Conservation (phyloP, 495 filamentous ascomycete genomes). For the Neurospora tetraspora region DNA sequence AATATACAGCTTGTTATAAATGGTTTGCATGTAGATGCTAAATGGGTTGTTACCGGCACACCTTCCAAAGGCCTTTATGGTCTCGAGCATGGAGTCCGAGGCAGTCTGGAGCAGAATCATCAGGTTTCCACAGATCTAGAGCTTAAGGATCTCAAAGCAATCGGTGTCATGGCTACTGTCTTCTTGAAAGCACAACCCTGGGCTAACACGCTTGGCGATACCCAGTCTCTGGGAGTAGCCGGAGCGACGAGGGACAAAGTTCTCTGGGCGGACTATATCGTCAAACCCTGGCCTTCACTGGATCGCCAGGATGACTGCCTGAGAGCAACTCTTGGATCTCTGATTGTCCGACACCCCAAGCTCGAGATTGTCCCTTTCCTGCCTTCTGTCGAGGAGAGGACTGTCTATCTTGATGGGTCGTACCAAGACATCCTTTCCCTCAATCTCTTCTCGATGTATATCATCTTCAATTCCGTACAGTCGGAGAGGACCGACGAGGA, state of each 20-base stretch:
- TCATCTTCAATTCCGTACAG: constrained; percentile 82
- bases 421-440: constrained; percentile 75
- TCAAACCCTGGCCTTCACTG: constrained; percentile 47
- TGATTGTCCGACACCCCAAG: constrained; percentile 72
- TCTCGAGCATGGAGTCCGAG: constrained; percentile 25
- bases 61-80: constrained; percentile 75
- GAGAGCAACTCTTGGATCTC: constrained; percentile 55
- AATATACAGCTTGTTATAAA: constrained; percentile 59
- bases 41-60: constrained; percentile 89
- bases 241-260: neutral
- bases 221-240: constrained; percentile 15
- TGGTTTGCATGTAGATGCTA: constrained; percentile 56
- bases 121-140: constrained; percentile 37
- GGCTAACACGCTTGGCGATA: constrained; percentile 36
- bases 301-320: constrained; percentile 53
- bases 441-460: constrained; percentile 72
- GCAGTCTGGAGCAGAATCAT: constrained; percentile 10
- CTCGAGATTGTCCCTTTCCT: constrained; percentile 56
- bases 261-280: constrained; percentile 64
- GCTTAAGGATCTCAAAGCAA: constrained; percentile 59
- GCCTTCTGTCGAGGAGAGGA: constrained; percentile 59
- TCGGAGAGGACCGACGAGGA: constrained; percentile 74
- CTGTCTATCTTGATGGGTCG: constrained; percentile 67
- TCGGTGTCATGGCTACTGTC: constrained; percentile 57
- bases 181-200: constrained; percentile 75